These are phyloP conservation scores for Nothophaeocryptopus gaeumannii DNA, from an alignment of 2,329 filamentous ascomycete species.

Conservation along the genomic window DNA sequence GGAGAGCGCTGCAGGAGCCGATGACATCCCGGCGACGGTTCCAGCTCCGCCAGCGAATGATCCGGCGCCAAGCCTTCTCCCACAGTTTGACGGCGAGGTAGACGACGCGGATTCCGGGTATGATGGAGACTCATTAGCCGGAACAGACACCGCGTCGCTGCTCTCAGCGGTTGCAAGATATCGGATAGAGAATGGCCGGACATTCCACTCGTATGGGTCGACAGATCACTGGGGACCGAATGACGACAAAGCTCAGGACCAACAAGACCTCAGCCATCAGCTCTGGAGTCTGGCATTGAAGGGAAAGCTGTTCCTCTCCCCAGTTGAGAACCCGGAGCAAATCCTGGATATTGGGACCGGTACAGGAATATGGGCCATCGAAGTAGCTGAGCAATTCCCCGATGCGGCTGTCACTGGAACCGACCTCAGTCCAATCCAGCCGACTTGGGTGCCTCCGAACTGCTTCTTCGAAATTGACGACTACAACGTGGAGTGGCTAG, in stretches of 20 bases:
- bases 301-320: conserved; percentile 9
- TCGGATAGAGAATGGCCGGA: conserved; percentile 15
- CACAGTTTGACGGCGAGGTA: conserved; percentile 5
- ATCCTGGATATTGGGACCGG: conserved; percentile 16
- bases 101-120: conserved; percentile 15
- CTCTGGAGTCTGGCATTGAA: conserved; percentile 17
- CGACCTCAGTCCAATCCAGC: conserved; percentile 38
- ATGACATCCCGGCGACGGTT: background rate
- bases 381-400: conserved; percentile 32
- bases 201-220: conserved; percentile 16
- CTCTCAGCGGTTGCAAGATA: conserved; percentile 17
- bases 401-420: conserved; percentile 42
- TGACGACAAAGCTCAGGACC: conserved; percentile 18
- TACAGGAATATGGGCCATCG: conserved; percentile 23
- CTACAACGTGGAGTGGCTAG: conserved; percentile 37
- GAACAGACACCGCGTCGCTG: conserved; percentile 18
- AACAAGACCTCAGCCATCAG: conserved; percentile 19
- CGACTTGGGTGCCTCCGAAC: conserved; percentile 36
- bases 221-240: conserved; percentile 21
- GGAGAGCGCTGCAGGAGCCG: background rate
- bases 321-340: conserved; percentile 4
- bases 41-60: conserved; percentile 4
- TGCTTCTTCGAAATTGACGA: conserved; percentile 41
- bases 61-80: conserved; percentile 12
- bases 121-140: conserved; percentile 7